Evolutionary conservation across 371 early-diverging fungal species (phyloP).

Genomic region (Lichtheimia corymbifera): DNA sequence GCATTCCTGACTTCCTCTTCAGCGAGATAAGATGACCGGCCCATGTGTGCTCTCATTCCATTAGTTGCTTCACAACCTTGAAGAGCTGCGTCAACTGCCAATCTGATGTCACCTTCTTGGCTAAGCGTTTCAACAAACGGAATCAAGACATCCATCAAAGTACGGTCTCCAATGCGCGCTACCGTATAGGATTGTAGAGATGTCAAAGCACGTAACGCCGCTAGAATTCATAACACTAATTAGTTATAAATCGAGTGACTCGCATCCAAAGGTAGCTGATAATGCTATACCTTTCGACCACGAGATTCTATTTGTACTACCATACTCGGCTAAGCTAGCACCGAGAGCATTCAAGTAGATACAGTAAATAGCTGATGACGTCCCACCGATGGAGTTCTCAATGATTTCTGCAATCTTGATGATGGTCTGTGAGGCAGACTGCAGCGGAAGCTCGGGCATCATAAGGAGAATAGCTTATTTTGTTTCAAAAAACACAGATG

Average conservation of each 20-base stretch:
- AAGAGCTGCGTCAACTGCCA: slow-evolving; percentile 58
- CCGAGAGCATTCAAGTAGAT: slow-evolving; percentile 77
- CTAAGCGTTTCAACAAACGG: slow-evolving; percentile 64
- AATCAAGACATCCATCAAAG: slow-evolving; percentile 75
- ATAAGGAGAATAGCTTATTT: slow-evolving; percentile 35
- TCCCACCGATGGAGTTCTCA: slow-evolving; percentile 78
- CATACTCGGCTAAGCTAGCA: slow-evolving; percentile 26
- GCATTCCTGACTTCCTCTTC: slow-evolving; percentile 44
- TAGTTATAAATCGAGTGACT: too few species aligned
- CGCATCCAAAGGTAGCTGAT: too few species aligned
- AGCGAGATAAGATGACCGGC: slow-evolving; percentile 73
- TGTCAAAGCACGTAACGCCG: slow-evolving; percentile 54
- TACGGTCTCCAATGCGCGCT: slow-evolving; percentile 78
- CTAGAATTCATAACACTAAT: neutral
- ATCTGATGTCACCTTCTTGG: slow-evolving; percentile 23
- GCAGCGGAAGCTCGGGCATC: slow-evolving; percentile 18
- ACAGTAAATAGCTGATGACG: slow-evolving; percentile 77
- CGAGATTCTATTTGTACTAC: neutral
- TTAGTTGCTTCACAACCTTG: slow-evolving; percentile 63
- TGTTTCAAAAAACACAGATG: neutral
- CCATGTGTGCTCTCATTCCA: slow-evolving; percentile 60
- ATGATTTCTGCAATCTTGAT: slow-evolving; percentile 60
- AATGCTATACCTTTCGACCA: slow-evolving; percentile 21
- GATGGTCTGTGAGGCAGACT: slow-evolving; percentile 28
- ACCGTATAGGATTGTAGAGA: slow-evolving; percentile 69